phyloP scores from a whole-genome alignment of 176 grass and related monocot genomes.

The Dendrocalamus sinicus region DNA sequence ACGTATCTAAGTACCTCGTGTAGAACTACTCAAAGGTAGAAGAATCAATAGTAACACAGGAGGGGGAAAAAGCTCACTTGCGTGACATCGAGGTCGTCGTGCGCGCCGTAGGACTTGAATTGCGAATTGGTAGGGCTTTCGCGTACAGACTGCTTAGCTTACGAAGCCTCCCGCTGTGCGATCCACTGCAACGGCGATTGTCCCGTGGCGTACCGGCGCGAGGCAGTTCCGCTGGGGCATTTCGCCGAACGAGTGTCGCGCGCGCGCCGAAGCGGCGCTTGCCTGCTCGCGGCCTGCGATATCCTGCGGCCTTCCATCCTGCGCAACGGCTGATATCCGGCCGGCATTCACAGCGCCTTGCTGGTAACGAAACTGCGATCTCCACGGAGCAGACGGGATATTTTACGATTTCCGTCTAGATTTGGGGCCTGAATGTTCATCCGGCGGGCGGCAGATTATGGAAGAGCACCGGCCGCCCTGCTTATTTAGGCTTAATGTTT shows the following conservation, averaged over 20 bases:
- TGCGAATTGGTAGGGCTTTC: neutral
- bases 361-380: neutral
- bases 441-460: slow-evolving; percentile 1
- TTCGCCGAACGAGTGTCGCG: slow-evolving; percentile 38
- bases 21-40: neutral
- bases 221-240: slow-evolving; percentile 25
- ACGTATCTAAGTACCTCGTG: neutral
- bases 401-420: neutral
- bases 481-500: too few species aligned
- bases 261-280: neutral
- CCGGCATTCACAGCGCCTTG: neutral
- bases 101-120: neutral
- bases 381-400: neutral
- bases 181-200: neutral
- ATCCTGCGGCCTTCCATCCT: neutral
- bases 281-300: neutral
- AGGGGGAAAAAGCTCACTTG: neutral
- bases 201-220: neutral
- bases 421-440: neutral
- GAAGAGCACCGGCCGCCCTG: neutral
- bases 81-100: neutral
- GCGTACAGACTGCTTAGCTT: neutral
- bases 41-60: neutral
- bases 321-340: neutral
- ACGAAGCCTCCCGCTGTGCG: neutral